A percentile compares a stretch with the other conserved stretches of the same genome.
These are phyloP conservation scores for Multifurca ochricompacta DNA, from an alignment of 768 basidiomycete species.

Conservation along the genomic window DNA sequence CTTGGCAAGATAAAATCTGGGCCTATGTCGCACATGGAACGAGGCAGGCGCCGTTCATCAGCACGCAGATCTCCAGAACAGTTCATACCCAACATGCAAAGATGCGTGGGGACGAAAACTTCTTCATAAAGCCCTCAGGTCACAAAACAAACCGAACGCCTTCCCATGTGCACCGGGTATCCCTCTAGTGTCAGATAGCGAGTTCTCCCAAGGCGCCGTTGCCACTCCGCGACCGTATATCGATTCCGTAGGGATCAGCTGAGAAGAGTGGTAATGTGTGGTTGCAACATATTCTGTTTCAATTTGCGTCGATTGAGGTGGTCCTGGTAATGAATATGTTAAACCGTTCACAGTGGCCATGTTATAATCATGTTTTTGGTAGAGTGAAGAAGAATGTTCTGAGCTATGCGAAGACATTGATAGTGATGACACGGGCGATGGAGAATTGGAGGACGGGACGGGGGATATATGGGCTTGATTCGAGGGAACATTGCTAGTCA, in stretches of 20 bases:
- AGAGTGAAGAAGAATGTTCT: constrained; percentile 13
- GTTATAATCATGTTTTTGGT: constrained; percentile 10
- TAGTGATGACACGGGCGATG: constrained; percentile 20
- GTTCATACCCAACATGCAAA: neutral
- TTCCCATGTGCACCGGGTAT: neutral
- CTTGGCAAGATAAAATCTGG: neutral
- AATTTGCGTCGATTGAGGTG: neutral
- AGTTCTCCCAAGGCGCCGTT: constrained; percentile 8
- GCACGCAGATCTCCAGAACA: neutral
- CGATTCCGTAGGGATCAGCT: neutral
- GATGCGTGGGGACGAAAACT: neutral
- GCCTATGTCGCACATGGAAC: neutral
- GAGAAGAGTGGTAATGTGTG: constrained; percentile 3
- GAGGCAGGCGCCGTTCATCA: neutral
- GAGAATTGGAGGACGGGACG: constrained; percentile 11
- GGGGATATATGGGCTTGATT: neutral
- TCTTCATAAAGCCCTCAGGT: neutral
- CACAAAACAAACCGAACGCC: constrained; percentile 7
- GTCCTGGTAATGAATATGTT: constrained; percentile 4
- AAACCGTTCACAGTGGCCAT: neutral
- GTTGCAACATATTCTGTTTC: neutral
- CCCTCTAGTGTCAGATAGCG: constrained; percentile 3
- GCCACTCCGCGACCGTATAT: constrained; percentile 1
- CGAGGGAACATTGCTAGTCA: neutral
- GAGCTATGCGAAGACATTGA: constrained; percentile 20